Percentiles rank a stretch among this genome's conserved stretches.
Conservation (phyloP, 345 rosid genomes). For the Barbarea vulgaris region DNA sequence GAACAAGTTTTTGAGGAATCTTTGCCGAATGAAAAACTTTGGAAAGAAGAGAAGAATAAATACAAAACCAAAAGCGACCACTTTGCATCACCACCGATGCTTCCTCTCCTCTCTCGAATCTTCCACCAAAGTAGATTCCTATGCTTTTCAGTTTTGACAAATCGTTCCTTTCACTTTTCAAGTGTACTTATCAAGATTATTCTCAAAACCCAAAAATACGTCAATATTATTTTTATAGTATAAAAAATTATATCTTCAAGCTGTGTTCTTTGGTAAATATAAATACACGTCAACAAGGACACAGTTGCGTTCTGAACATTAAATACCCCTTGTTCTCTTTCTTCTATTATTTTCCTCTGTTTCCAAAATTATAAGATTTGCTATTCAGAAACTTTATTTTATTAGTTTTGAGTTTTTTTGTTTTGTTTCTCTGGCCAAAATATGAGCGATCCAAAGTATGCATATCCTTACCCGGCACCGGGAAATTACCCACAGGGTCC, state of each 20-base stretch:
- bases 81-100: slow-evolving; percentile 7
- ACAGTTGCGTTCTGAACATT: not conserved
- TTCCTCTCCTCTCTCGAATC: slow-evolving; percentile 15
- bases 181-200: slow-evolving; percentile 23
- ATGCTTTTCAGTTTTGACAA: not conserved
- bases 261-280: slow-evolving; percentile 26
- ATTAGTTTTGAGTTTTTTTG: not conserved
- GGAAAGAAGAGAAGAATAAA: not conserved
- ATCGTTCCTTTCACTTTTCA: not conserved
- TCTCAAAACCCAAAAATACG: not conserved
- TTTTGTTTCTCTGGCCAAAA: not conserved
- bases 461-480: slow-evolving; percentile 57
- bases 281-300: slow-evolving; percentile 19
- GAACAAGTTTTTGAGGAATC: slow-evolving; percentile 8
- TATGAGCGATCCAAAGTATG: slow-evolving; percentile 60
- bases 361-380: slow-evolving; percentile 1
- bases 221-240: not conserved
- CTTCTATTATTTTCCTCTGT: not conserved
- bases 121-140: slow-evolving; percentile 19
- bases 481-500: slow-evolving; percentile 39
- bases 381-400: not conserved
- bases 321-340: not conserved
- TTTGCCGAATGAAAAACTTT: not conserved
- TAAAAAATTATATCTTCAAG: not conserved
- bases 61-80: not conserved